Percentiles rank a stretch among this genome's conserved stretches.
phyloP scores from a whole-genome alignment of 1,139 yeast species.

The Magnusiomyces suaveolens region DNA sequence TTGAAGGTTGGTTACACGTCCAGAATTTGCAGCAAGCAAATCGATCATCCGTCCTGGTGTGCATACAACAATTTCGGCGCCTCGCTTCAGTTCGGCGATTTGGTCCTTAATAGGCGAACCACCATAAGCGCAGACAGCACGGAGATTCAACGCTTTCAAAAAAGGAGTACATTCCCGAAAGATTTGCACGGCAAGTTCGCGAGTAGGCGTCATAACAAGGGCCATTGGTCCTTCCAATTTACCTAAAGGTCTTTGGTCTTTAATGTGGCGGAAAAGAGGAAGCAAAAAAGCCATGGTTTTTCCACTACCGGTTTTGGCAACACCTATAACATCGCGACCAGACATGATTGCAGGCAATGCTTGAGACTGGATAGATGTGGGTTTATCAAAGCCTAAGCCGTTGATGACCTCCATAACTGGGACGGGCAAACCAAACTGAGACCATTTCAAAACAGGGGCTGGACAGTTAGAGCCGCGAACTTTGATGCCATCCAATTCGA shows the following conservation, averaged over 20 bases:
- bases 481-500: slow-evolving; percentile 52
- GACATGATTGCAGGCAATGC: slow-evolving; percentile 86
- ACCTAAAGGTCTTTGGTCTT: slow-evolving; percentile 52
- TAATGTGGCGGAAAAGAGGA: slow-evolving; percentile 76
- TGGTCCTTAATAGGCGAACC: slow-evolving; percentile 80
- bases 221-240: slow-evolving; percentile 69
- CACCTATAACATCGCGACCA: slow-evolving; percentile 85
- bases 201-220: slow-evolving; percentile 76
- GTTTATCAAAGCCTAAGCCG: slow-evolving; percentile 46
- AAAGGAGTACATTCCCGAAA: slow-evolving; percentile 57
- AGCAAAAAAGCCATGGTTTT: slow-evolving; percentile 81
- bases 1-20: slow-evolving; percentile 59
- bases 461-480: slow-evolving; percentile 53
- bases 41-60: slow-evolving; percentile 96
- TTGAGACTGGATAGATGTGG: slow-evolving; percentile 87
- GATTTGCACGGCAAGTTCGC: slow-evolving; percentile 87
- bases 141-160: slow-evolving; percentile 40
- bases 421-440: slow-evolving; percentile 68
- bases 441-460: slow-evolving; percentile 66
- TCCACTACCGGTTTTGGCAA: slow-evolving; percentile 96
- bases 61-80: slow-evolving; percentile 76
- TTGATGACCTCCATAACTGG: slow-evolving; percentile 46
- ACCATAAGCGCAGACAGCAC: slow-evolving; percentile 84
- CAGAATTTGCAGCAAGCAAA: slow-evolving; percentile 71
- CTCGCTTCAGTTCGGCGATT: slow-evolving; percentile 68